Base-by-base conservation (phyloP, 176 grass and related monocot species). In the Secale cereale region DNA sequence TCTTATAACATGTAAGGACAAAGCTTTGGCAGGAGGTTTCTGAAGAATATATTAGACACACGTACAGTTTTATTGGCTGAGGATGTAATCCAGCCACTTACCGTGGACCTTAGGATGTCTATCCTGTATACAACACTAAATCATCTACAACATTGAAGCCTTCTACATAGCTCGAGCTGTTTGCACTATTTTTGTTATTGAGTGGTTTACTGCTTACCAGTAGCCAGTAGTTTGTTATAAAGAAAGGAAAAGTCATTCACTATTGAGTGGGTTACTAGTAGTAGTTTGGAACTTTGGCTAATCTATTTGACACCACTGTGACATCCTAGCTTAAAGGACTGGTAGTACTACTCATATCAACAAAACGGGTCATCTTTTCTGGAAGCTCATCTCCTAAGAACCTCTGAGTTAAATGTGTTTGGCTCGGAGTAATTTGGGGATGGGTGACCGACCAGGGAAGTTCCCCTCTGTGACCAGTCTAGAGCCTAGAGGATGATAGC, bases 1-100 rank as follows among this genome's bases (percentile, higher is more conserved):
- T 50, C 80, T 57, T 65, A 33, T 73, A 88, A 61, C 56, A 72
- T 79, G 20, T 33, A 78, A 83, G 56, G 16, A 19, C 45, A 64
- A 81, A 43, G 43, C 70, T 59, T 23, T 60, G 43, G 9, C 6
- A 82, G 27, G 62, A 6, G 3, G 10, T 69, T 57, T 11, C 31
- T 31, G 30, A 3, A 31, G 35, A 36, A 36, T 48, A 48, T 48
- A 48, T 48, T 48, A 46, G 13, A 48, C 45, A 48, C 45, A 48
- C 6, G 14, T 48, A 26, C 20, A 72, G 27, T 27, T 71, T 45
- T 20, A 60, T 61, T 85, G 68, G 17, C 4, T 25, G 2, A 72
- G 7, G 22, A 54, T 37, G 17, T n/a, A 17, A 60, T 74, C 19
- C 70, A 36, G 54, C 39, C 39, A 71, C 32, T 72, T 87, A 45